phyloP scores from a whole-genome alignment of 768 basidiomycete genomes.

The Russula griseocarnosa region DNA sequence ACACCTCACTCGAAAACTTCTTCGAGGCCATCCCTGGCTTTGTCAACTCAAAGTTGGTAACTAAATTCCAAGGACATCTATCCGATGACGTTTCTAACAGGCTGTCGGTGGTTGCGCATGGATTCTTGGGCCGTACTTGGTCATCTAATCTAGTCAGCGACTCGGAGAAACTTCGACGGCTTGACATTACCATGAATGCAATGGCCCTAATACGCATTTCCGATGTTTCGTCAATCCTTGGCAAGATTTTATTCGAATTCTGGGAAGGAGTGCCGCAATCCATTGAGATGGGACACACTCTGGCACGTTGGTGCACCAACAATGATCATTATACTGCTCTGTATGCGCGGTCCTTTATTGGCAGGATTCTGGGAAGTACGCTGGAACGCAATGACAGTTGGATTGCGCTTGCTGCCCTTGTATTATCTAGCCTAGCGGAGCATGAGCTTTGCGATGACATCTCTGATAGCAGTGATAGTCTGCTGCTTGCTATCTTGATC shows the following conservation, averaged over 20 bases:
- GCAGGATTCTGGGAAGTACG: not conserved
- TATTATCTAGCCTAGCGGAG: not conserved
- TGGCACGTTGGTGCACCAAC: not conserved
- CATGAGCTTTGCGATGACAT: not conserved
- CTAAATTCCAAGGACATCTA: fast-evolving
- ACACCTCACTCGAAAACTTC: not conserved
- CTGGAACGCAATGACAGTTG: not conserved
- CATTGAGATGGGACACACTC: not conserved
- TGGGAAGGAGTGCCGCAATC: not conserved
- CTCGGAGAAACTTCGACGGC: no score
- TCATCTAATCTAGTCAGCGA: no score
- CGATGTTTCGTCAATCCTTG: not conserved
- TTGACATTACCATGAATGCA: no score
- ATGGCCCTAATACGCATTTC: not conserved
- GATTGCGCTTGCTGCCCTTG: not conserved
- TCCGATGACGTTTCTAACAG: fast-evolving
- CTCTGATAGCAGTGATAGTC: not conserved
- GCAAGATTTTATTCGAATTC: not conserved
- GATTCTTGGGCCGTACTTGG: not conserved
- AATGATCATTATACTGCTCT: fast-evolving
- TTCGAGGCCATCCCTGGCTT: constrained; percentile 7
- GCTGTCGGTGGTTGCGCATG: no score
- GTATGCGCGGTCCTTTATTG: not conserved
- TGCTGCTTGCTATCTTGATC: not conserved
- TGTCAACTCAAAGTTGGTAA: not conserved